Conservation (phyloP, 495 filamentous ascomycete genomes). For the Penicillium herquei region DNA sequence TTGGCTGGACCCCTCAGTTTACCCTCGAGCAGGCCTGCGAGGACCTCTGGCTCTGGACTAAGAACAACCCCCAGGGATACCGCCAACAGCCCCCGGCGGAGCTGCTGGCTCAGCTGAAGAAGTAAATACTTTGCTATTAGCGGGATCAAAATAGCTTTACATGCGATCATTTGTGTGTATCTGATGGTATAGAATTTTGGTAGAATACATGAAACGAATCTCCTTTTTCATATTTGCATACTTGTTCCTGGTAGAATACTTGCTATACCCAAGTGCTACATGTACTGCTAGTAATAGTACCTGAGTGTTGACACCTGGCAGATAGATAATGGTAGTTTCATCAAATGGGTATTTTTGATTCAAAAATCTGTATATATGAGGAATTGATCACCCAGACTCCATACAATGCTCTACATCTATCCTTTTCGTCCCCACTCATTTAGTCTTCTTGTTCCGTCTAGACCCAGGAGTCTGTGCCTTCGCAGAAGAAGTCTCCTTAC, state of each 20-base stretch:
- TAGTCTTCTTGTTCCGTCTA: slow-evolving; percentile 43
- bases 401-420: neutral
- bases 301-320: no score
- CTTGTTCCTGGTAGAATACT: neutral
- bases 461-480: slow-evolving; percentile 42
- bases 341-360: no score
- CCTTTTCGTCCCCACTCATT: slow-evolving; percentile 5
- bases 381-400: neutral
- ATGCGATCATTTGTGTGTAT: slow-evolving; percentile 13
- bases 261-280: neutral
- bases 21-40: slow-evolving; percentile 91
- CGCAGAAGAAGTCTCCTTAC: slow-evolving; percentile 34
- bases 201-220: slow-evolving; percentile 44
- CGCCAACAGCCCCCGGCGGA: slow-evolving; percentile 83
- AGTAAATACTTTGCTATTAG: slow-evolving; percentile 30
- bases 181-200: slow-evolving; percentile 21
- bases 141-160: neutral
- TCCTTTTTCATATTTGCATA: slow-evolving; percentile 27
- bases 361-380: neutral
- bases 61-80: slow-evolving; percentile 96
- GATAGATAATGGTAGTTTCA: no score
- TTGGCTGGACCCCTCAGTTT: slow-evolving; percentile 86
- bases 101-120: slow-evolving; percentile 71
- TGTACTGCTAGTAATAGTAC: no score
- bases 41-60: slow-evolving; percentile 92